A percentile compares a stretch with the other conserved stretches of the same genome.
Evolutionary conservation across 192 early-diverging fungal species (phyloP).

Genomic region (Podila horticola): DNA sequence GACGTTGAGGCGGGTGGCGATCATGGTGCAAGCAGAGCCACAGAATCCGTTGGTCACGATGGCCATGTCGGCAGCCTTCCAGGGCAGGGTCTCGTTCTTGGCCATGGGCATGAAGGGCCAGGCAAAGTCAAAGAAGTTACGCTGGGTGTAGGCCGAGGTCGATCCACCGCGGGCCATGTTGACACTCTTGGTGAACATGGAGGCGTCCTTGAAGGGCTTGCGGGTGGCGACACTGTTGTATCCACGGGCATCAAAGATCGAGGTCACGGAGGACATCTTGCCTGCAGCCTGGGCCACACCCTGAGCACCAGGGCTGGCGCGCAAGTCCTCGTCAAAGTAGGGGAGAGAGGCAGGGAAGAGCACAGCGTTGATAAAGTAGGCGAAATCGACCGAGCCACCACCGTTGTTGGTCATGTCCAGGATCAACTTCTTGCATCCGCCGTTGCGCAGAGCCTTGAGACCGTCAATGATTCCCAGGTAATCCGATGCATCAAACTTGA

Average conservation of each 20-base stretch:
- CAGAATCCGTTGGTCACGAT: slow-evolving; percentile 56
- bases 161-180: slow-evolving; percentile 22
- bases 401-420: slow-evolving; percentile 57
- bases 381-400: slow-evolving; percentile 42
- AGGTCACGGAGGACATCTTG: slow-evolving; percentile 6
- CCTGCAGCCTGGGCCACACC: slow-evolving; percentile 22
- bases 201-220: slow-evolving; percentile 34
- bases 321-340: slow-evolving; percentile 39
- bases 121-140: slow-evolving; percentile 25
- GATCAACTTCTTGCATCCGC: slow-evolving; percentile 50
- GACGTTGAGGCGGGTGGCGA: slow-evolving; percentile 44
- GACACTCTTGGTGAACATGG: slow-evolving; percentile 44
- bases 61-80: slow-evolving; percentile 47
- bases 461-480: slow-evolving; percentile 37
- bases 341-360: slow-evolving; percentile 49
- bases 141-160: slow-evolving; percentile 25
- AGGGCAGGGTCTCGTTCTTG: slow-evolving; percentile 40
- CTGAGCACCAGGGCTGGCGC: slow-evolving; percentile 19
- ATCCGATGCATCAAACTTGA: slow-evolving; percentile 19
- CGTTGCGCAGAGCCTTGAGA: slow-evolving; percentile 21
- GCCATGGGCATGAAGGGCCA: slow-evolving; percentile 47
- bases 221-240: slow-evolving; percentile 5
- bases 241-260: slow-evolving; percentile 35
- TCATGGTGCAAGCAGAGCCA: slow-evolving; percentile 50
- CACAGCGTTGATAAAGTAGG: slow-evolving; percentile 49